These are phyloP conservation scores for Gracilaria caudata DNA, from an alignment of 23 red algal species.

Conservation along the genomic window DNA sequence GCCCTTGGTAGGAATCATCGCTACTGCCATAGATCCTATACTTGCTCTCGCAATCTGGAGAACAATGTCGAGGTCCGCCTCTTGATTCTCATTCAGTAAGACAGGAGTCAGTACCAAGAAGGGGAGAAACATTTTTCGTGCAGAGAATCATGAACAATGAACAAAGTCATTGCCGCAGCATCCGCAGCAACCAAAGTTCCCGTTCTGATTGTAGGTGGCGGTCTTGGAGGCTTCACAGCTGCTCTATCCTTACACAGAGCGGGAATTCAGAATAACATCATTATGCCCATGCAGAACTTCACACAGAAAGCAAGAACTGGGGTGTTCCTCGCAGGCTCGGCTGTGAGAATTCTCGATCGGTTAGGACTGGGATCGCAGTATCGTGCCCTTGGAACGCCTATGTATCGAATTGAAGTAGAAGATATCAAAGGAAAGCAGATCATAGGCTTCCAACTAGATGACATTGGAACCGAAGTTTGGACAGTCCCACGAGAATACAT, in stretches of 20 bases:
- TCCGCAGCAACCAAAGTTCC: constrained; percentile 37
- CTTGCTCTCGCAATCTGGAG: too few relatives aligned
- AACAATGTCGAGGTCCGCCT: too few relatives aligned
- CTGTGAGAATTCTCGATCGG: constrained; percentile 67
- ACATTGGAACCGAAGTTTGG: constrained; percentile 51
- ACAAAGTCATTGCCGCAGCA: constrained; percentile 14
- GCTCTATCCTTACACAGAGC: constrained; percentile 62
- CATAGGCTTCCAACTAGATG: constrained; percentile 44
- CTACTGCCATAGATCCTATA: too few relatives aligned
- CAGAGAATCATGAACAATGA: constrained; percentile 21
- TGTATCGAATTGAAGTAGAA: constrained; percentile 25
- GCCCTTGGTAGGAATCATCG: too few relatives aligned
- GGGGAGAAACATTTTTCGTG: not conserved
- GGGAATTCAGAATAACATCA: constrained; percentile 55
- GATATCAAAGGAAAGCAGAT: constrained; percentile 43
- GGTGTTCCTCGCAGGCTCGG: constrained; percentile 47
- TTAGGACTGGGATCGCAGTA: constrained; percentile 60
- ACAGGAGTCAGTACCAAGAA: not conserved
- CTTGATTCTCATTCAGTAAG: too few relatives aligned
- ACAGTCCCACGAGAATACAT: constrained; percentile 52
- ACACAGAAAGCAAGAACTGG: constrained; percentile 47
- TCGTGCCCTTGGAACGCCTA: constrained; percentile 45
- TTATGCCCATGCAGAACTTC: constrained; percentile 43
- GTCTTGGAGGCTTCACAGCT: constrained; percentile 63
- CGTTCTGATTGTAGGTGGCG: constrained; percentile 59